Percentiles rank a stretch among this genome's conserved stretches.
phyloP scores from a whole-genome alignment of 2,329 filamentous ascomycete species.

The Nemania serpens region DNA sequence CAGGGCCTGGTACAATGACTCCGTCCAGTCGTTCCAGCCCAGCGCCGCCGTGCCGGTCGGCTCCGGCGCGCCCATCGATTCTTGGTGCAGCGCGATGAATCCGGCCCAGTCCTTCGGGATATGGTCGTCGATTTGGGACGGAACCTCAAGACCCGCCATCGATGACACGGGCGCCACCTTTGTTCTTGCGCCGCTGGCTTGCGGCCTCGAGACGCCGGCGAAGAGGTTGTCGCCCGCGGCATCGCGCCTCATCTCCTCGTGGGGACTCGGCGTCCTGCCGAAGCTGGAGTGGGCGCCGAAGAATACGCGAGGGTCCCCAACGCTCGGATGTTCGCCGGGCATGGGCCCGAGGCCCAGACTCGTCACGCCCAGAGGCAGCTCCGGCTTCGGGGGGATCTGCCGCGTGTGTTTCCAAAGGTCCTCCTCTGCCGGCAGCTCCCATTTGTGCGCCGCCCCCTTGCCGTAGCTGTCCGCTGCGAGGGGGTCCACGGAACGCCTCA shows the following conservation, averaged over 20 bases:
- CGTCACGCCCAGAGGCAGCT: slow-evolving; percentile 25
- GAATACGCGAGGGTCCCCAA: slow-evolving; percentile 26
- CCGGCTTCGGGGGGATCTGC: slow-evolving; percentile 6
- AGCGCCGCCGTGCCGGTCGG: slow-evolving; percentile 1
- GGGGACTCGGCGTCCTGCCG: background rate
- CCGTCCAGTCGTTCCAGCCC: slow-evolving; percentile 4
- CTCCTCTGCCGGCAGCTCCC: slow-evolving; percentile 5
- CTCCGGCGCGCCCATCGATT: background rate
- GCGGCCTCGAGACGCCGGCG: no score
- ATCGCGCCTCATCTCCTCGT: background rate
- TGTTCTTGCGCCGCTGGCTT: no score
- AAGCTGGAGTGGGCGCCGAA: slow-evolving; percentile 25
- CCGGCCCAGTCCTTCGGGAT: background rate
- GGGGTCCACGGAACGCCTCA: slow-evolving; percentile 16
- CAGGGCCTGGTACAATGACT: background rate
- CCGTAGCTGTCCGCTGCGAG: background rate
- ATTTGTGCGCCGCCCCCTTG: slow-evolving; percentile 17
- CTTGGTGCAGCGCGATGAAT: background rate
- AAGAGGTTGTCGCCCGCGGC: background rate
- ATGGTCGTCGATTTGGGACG: background rate
- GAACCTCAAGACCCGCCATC: no score
- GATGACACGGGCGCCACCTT: no score
- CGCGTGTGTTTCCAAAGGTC: slow-evolving; percentile 18
- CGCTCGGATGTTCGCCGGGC: slow-evolving; percentile 29
- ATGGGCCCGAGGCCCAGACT: slow-evolving; percentile 26